Evolutionary conservation across 129 eudicot species (phyloP), one percentile per base, ranked within the genome.

Genomic region (Artemisia annua): DNA sequence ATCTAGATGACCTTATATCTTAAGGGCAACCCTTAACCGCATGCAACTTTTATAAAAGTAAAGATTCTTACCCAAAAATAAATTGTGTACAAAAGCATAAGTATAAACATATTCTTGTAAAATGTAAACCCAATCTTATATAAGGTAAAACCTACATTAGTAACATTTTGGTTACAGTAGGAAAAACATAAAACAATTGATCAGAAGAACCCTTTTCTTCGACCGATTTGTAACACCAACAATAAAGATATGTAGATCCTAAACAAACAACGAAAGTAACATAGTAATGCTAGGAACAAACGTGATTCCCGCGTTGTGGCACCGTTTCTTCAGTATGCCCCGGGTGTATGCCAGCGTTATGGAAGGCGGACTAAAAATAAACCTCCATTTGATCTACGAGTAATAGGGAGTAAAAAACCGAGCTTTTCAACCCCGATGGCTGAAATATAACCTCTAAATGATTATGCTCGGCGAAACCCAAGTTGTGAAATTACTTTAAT

Each of bases 331-430:
- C 63, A 48, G 48, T 72, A 77, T 69, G 81, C 78, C 67, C 73
- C 54, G 8, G 49, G 24, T 62, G 57, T 77, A 67, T 79, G 74
- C 57, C 54, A 79, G 70, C 77, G 13, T 62, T 18, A 78, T 73
- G 90, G 84, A 80, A 85, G 86, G 84, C 66, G 76, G 79, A 79
- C 84, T 80, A 87, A 84, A 82, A 87, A 51, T 54, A 69, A 83
- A 81, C 88, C 91, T 83, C 90, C 88, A 79, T 74, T 67, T 76
- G 63, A 75, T 79, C 85, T 71, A 51, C 46, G 46, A 8, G 46
- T 39, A 74, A 30, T 49, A 19, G 26, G 75, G 62, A 61, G 80
- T 7, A 39, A 67, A 82, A 79, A 86, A 65, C 73, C 62, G 80
- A 81, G 72, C 87, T 77, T 35, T 83, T 86, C 65, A 82, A 18